A percentile compares a stretch with the other conserved stretches of the same genome.
These are phyloP conservation scores for Trichoderma erinaceum DNA, from an alignment of 495 filamentous ascomycete genomes.

Conservation along the genomic window DNA sequence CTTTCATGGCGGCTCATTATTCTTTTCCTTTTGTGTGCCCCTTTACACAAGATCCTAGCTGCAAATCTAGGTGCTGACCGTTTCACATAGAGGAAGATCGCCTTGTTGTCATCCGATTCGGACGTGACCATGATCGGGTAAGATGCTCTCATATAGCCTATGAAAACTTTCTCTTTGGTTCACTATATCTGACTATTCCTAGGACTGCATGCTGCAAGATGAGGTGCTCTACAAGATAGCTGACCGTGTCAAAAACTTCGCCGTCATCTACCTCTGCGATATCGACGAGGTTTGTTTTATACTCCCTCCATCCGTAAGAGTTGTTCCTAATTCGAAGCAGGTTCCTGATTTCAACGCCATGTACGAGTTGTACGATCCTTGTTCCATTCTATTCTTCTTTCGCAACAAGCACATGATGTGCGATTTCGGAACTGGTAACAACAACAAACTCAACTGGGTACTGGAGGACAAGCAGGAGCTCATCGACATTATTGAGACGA, in stretches of 20 bases:
- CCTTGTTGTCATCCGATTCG: constrained; percentile 92
- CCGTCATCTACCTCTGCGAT: constrained; percentile 95
- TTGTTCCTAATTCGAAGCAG: constrained; percentile 14
- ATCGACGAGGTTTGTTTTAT: constrained; percentile 54
- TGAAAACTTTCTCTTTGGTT: background rate
- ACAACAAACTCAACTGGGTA: constrained; percentile 97
- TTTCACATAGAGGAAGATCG: constrained; percentile 69
- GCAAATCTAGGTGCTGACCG: background rate
- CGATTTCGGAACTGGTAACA: constrained; percentile 97
- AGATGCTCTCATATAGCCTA: constrained; percentile 20
- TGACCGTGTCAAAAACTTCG: constrained; percentile 81
- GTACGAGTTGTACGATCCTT: constrained; percentile 71
- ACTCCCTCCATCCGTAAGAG: background rate
- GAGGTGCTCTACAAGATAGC: constrained; percentile 90
- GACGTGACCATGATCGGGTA: constrained; percentile 63
- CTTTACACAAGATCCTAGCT: constrained; percentile 15
- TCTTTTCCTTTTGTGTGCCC: background rate
- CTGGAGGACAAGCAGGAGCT: constrained; percentile 97
- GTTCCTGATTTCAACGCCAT: constrained; percentile 97
- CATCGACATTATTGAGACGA: constrained; percentile 97
- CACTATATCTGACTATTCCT: constrained; percentile 1
- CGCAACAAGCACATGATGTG: constrained; percentile 99
- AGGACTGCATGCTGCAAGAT: constrained; percentile 81
- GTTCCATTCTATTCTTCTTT: constrained; percentile 88
- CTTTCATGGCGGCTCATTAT: background rate